Evolutionary conservation across 164 flowering plant species (phyloP), one percentile per base, ranked within the genome.

Genomic region (Piper betle): DNA sequence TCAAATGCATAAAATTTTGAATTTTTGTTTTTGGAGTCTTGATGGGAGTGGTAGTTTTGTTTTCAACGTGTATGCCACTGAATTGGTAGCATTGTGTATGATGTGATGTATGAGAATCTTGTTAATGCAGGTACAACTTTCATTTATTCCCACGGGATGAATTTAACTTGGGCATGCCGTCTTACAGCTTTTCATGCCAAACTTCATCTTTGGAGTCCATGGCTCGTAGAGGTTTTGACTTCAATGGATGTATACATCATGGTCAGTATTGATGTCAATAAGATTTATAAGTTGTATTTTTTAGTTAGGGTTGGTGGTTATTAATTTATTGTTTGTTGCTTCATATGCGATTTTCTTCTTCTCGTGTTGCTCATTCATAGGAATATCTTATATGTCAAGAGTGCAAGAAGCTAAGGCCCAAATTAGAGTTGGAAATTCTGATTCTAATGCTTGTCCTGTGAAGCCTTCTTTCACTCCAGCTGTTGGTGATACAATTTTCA

Each of bases 61-160:
- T 55, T 1, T 5, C 8, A 25, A 55, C 10, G 12, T 12, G 15
- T 18, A 7, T 25, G n/a, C 57, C 3, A 33, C 13, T 25, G 4
- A 6, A 39, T 33, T 55, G 57, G 33, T 33, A 25, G 58, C 38
- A 37, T 37, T 37, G 10, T 55, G 38, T 33, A 0, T 33, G 58
- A 15, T 55, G 11, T 17, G 38, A 12, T 18, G 9, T 9, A 5
- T 42, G 3, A 37, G 13, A 17, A 39, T 39, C 16, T 20, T 38
- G 37, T 58, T 37, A 15, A 16, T 46, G 78, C 84, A 91, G 97
- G 65, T 91, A 80, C 62, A 91, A 88, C 71, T 91, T 88, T 71
- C 85, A 87, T 64, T 72, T 91, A 78, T 91, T 88, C 60, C 98
- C 96, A 4, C 79, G 96, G 64, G 89, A 87, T 73, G 98, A 88